Evolutionary conservation across 139 green algal genomes (phyloP).

Genomic region (Chlamydomonas eustigma): DNA sequence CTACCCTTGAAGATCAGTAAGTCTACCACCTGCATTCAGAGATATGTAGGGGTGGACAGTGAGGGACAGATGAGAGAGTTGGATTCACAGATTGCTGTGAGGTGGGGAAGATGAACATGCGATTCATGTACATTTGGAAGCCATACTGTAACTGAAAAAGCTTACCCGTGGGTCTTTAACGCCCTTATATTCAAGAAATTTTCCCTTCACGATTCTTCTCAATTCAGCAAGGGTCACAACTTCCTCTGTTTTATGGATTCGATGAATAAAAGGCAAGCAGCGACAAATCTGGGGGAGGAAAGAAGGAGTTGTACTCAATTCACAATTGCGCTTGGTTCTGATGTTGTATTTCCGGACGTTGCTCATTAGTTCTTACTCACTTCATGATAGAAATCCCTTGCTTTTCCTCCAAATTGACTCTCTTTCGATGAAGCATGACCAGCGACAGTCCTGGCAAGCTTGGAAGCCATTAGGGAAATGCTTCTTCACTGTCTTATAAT

Average conservation of each 20-base stretch:
- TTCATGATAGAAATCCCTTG: constrained; percentile 43
- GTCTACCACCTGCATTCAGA: constrained; percentile 70
- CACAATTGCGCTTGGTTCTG: no score
- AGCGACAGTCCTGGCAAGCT: constrained; percentile 21
- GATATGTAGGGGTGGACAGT: no score
- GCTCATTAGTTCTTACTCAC: constrained; percentile 4
- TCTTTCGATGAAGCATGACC: constrained; percentile 10
- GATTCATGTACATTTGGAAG: not conserved
- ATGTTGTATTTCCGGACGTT: not conserved
- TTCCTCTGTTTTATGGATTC: constrained; percentile 46
- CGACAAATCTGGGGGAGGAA: constrained; percentile 40
- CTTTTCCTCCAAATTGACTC: constrained; percentile 33
- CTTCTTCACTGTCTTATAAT: no score
- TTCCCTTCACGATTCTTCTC: constrained; percentile 43
- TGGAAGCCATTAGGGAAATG: constrained; percentile 43
- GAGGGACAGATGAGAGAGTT: no score
- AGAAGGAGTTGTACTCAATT: not conserved
- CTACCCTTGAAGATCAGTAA: constrained; percentile 82
- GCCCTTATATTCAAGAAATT: constrained; percentile 49
- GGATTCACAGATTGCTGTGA: no score
- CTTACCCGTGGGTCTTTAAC: constrained; percentile 54
- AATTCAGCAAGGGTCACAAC: constrained; percentile 41
- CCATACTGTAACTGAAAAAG: not conserved
- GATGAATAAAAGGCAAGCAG: constrained; percentile 54
- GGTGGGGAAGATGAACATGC: not conserved